Conservation (phyloP, 2,329 filamentous ascomycete genomes). For the Fusarium xyrophilum region DNA sequence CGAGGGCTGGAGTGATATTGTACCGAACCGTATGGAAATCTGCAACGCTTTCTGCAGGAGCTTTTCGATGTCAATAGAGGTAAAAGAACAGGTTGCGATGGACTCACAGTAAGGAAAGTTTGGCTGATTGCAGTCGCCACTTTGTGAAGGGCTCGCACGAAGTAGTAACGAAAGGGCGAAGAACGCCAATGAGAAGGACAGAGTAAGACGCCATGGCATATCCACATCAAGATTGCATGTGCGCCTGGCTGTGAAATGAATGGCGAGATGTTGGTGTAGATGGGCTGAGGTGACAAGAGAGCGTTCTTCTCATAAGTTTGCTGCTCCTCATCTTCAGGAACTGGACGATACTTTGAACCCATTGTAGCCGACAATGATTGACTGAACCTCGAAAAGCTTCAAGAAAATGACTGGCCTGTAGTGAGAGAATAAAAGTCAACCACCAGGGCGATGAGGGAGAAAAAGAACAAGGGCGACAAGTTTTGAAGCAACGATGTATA, state of each 20-base stretch:
- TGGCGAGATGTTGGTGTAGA: neutral
- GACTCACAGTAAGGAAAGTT: slow-evolving; percentile 25
- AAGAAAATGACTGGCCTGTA: neutral
- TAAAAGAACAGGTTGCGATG: fast-evolving
- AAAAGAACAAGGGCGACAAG: neutral
- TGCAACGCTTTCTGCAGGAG: slow-evolving; percentile 55
- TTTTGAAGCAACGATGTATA: neutral
- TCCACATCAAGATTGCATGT: slow-evolving; percentile 14
- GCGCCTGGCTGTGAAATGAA: neutral
- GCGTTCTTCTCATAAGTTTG: slow-evolving; percentile 18
- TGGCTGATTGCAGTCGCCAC: neutral
- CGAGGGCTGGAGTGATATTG: slow-evolving; percentile 55
- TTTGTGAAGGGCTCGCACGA: neutral
- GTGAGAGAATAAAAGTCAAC: neutral
- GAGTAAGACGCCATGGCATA: slow-evolving; percentile 19
- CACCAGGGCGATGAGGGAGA: neutral
- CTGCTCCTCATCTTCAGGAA: slow-evolving; percentile 23
- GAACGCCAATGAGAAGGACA: slow-evolving; percentile 19
- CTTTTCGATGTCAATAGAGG: no score
- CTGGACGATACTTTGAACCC: slow-evolving; percentile 7
- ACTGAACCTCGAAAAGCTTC: neutral
- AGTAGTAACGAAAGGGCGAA: slow-evolving; percentile 22
- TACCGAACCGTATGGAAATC: slow-evolving; percentile 59
- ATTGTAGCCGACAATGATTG: neutral
- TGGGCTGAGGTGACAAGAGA: slow-evolving; percentile 1